These are phyloP conservation scores for Lecanoromycetidae sp. DNA, from an alignment of 2,329 filamentous ascomycete genomes.

Conservation along the genomic window DNA sequence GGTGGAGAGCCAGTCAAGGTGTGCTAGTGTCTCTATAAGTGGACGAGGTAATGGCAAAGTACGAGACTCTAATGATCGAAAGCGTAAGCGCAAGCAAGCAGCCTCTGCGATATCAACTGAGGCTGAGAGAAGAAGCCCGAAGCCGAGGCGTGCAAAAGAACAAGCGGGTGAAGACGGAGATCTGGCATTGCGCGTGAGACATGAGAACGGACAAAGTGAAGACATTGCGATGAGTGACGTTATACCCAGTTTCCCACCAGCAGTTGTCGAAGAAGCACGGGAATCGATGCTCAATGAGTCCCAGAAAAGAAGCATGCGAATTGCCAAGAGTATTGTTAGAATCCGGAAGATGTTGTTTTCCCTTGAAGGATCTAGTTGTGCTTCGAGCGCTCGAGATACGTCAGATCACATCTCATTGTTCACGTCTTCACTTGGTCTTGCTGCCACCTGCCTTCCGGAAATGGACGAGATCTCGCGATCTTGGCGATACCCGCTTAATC, in stretches of 20 bases:
- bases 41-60: slow-evolving; percentile 23
- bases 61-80: slow-evolving; percentile 33
- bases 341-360: slow-evolving; percentile 46
- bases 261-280: slow-evolving; percentile 30
- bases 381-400: slow-evolving; percentile 18
- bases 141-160: slow-evolving; percentile 37
- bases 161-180: slow-evolving; percentile 27
- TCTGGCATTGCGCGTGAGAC: slow-evolving; percentile 44
- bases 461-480: slow-evolving; percentile 44
- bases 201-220: slow-evolving; percentile 48
- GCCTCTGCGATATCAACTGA: slow-evolving; percentile 31
- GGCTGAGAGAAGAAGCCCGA: slow-evolving; percentile 33
- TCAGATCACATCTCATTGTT: slow-evolving; percentile 28
- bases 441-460: slow-evolving; percentile 38
- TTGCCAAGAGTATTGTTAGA: slow-evolving; percentile 43
- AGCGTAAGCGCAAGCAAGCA: slow-evolving; percentile 45
- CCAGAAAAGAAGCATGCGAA: slow-evolving; percentile 42
- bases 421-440: slow-evolving; percentile 31
- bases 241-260: slow-evolving; percentile 23
- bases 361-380: slow-evolving; percentile 29
- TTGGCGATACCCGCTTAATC: slow-evolving; percentile 50
- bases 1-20: slow-evolving; percentile 29
- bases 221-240: slow-evolving; percentile 39
- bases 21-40: slow-evolving; percentile 21
- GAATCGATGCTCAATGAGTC: slow-evolving; percentile 39